Evolutionary conservation across 2,329 filamentous ascomycete genomes (phyloP), one percentile per base, ranked within the genome.

Genomic region (Fusarium sp.): DNA sequence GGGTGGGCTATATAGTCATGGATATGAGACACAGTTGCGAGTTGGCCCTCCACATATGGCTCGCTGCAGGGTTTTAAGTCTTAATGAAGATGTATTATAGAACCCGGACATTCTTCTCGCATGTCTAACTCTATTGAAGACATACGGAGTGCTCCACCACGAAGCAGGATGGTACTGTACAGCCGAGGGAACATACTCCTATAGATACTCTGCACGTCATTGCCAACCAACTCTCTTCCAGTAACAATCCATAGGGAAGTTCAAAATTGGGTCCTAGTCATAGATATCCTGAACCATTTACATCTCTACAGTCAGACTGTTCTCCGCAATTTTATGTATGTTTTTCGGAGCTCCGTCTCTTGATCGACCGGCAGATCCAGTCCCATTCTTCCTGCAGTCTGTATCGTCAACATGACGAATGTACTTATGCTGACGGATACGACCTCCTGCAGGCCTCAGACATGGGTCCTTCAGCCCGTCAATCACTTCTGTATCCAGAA

Each of bases 1-100:
- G 5, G 8, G 2, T 38, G 12, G 2, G 9, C 6, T 6, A 6
- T 11, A 38, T 12, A 11, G 18, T n/a, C 18, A 3, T n/a, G 0
- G 6, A 38, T 11, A 38, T 11, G 18, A n/a, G 34, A 38, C 18
- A 12, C 6, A 5, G 10, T 5, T 11, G 34, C 10, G 3, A 38
- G 18, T n/a, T 38, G 34, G 34, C 34, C 6, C 34, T 38, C 16
- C 10, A 4, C 11, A 11, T 38, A 11, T 38, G 18, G 34, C 34
- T 38, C 18, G 5, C 34, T 38, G 9, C 34, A 38, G 18, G 18
- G 12, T 5, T 25, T 25, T 3, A 25, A 25, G 24, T 25, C 1
- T 38, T n/a, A 13, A 11, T 6, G 9, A n/a, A n/a, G 34, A 38
- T n/a, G 10, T 38, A 6, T 38, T 2, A 38, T 11, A 38, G 5